phyloP scores from a whole-genome alignment of 169 alveolate species.

The Eimeria mitis region DNA sequence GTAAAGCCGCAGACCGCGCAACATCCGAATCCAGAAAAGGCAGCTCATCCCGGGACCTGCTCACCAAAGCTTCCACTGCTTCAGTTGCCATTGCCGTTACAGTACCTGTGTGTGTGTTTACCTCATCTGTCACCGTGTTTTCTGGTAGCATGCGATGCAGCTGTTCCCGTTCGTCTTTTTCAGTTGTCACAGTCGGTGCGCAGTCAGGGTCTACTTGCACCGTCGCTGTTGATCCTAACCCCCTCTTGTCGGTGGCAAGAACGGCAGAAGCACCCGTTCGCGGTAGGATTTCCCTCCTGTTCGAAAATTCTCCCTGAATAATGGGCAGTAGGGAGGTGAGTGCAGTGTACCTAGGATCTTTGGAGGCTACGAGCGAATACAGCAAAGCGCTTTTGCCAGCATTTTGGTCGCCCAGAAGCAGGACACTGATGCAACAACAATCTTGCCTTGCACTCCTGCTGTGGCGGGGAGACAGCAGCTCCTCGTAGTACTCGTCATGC shows the following conservation, averaged over 20 bases:
- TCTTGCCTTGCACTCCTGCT: constrained; percentile 3
- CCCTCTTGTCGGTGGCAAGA: neutral
- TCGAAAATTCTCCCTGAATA: constrained; percentile 72
- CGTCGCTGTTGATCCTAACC: neutral
- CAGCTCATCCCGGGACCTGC: constrained; percentile 69
- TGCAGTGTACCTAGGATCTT: constrained; percentile 47
- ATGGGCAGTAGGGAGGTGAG: constrained; percentile 77
- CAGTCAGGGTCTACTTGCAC: neutral
- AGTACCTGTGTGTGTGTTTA: neutral
- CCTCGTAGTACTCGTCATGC: constrained; percentile 33
- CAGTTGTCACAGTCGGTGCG: neutral
- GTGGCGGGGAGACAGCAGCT: constrained; percentile 11
- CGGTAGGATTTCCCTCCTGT: constrained; percentile 25
- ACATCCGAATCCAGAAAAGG: constrained; percentile 84
- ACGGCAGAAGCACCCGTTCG: neutral
- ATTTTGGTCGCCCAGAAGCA: constrained; percentile 82
- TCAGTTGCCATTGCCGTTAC: constrained; percentile 7
- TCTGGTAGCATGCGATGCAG: neutral
- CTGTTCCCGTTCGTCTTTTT: neutral
- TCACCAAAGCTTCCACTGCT: constrained; percentile 25
- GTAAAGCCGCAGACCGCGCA: constrained; percentile 67
- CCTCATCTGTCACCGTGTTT: neutral
- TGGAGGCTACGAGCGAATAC: constrained; percentile 33
- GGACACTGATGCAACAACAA: constrained; percentile 18
- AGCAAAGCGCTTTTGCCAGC: constrained; percentile 82